Evolutionary conservation across 116 monocot genomes (phyloP).

Genomic region (Papilionanthe hybrid): DNA sequence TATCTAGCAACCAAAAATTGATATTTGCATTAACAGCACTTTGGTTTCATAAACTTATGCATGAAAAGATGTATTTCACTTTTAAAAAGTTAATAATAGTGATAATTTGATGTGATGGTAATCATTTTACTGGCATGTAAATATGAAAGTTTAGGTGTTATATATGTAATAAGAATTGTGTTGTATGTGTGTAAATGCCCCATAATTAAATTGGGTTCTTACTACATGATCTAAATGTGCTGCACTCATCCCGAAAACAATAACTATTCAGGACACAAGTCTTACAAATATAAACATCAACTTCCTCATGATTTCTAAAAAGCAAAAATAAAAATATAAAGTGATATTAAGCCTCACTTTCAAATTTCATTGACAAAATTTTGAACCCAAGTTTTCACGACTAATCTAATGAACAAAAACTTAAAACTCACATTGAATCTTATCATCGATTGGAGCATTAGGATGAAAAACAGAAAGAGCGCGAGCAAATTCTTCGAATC

Average conservation of each 20-base stretch:
- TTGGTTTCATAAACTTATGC: no score
- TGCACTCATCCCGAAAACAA: not conserved
- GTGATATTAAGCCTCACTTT: not conserved
- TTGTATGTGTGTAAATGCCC: no score
- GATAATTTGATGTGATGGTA: no score
- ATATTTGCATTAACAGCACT: no score
- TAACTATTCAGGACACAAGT: not conserved
- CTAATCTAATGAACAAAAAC: not conserved
- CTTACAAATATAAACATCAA: not conserved
- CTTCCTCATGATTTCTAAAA: not conserved
- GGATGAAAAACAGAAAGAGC: constrained; percentile 86
- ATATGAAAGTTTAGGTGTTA: no score
- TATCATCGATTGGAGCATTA: constrained; percentile 75
- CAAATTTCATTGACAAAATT: not conserved
- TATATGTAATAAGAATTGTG: no score
- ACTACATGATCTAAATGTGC: not conserved
- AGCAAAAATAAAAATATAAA: not conserved
- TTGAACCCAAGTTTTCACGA: not conserved
- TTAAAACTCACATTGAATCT: constrained; percentile 59
- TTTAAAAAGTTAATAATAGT: no score
- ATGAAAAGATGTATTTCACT: no score
- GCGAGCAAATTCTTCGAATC: constrained; percentile 83
- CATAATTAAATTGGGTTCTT: not conserved
- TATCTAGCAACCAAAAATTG: no score
- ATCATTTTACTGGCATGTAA: no score